Base-by-base conservation (phyloP, 129 eudicot genomes). In the Lactuca sativa region DNA sequence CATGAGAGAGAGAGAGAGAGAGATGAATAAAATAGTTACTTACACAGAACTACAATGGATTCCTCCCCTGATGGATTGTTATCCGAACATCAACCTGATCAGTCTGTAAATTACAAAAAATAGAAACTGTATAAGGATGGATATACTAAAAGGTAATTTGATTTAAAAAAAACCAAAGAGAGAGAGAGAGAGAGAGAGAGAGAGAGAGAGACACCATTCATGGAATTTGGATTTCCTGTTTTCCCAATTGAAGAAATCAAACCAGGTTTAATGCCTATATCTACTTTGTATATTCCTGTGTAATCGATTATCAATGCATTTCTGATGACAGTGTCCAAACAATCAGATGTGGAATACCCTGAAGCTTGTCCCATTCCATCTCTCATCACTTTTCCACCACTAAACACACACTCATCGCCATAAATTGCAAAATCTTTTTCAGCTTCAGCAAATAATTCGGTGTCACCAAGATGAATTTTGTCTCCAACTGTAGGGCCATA, bases 331-430 rank as follows among this genome's bases (percentile, higher is more conserved):
- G 97, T 87, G 69, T 93, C 95, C 76, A 93, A 70, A 76, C 92
- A 89, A 37, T 77, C 81, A 71, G 62, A 34, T 48, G 90, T 41
- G 14, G 71, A 59, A 71, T 74, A 83, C 64, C 95, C 98, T 62
- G 82, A 83, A 66, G 92, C 92, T 81, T 93, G 99, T 16, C 99
- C 99, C 99, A 90, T 89, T 79, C 97, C 99, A 53, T 93, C 97
- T 77, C 99, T 80, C 60, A 93, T 40, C 73, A 93, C 99, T 75
- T 93, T 93, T 80, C 99, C 99, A 33, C 99, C 99, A 37, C 99
- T 97, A 82, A 93, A 93, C 9, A 93, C 99, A 83, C 96, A 86
- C 77, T 93, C 99, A 34, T 93, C 99, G 15, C 99, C 99, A 72
- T 85, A 84, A 67, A 85, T 85, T 62, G 88, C 78, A 80, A 72